Evolutionary conservation across 2,329 filamentous ascomycete genomes (phyloP).

Genomic region (Fusarium hostae): DNA sequence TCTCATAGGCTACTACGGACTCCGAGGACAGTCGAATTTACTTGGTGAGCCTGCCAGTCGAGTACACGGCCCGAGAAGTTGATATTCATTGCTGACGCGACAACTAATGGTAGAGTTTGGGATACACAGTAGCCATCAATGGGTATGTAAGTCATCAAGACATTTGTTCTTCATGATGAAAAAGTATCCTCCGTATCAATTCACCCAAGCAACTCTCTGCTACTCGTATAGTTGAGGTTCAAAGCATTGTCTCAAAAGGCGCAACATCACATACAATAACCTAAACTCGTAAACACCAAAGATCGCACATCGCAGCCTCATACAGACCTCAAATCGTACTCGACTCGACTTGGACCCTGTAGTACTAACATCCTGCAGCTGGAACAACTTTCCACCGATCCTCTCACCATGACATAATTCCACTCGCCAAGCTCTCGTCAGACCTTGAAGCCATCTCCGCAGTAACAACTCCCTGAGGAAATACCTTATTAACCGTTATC

Average conservation of each 20-base stretch:
- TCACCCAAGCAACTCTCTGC: fast-evolving
- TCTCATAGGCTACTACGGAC: neutral
- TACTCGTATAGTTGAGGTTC: neutral
- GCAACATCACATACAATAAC: neutral
- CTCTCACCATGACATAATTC: constrained; percentile 35
- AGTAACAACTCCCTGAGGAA: neutral
- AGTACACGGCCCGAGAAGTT: neutral
- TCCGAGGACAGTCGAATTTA: neutral
- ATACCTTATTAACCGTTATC: neutral
- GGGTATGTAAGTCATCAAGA: neutral
- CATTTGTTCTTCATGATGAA: too few species aligned
- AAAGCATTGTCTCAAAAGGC: neutral
- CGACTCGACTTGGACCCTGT: neutral
- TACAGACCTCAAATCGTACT: neutral
- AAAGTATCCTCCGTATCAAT: too few species aligned
- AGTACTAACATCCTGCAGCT: neutral
- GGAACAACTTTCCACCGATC: constrained; percentile 40
- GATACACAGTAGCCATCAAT: neutral
- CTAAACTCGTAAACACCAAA: neutral
- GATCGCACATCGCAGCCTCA: neutral
- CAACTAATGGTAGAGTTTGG: neutral
- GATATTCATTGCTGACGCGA: neutral
- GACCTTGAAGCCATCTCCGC: constrained; percentile 30
- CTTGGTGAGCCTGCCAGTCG: neutral
- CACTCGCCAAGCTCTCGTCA: constrained; percentile 15